phyloP scores from a whole-genome alignment of 306 rosid species.

The Begonia masoniana region DNA sequence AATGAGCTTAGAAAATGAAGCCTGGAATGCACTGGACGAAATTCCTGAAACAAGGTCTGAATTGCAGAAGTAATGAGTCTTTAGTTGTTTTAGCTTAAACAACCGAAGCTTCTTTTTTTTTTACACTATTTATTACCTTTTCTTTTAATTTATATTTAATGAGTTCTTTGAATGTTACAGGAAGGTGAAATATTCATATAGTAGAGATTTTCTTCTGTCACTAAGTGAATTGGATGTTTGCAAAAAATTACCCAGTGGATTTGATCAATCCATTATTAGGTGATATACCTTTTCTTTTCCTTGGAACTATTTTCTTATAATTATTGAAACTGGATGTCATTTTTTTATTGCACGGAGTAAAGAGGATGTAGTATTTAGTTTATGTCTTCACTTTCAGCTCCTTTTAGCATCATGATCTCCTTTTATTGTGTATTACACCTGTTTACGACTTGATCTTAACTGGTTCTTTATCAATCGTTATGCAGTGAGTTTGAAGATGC shows the following conservation, averaged over 20 bases:
- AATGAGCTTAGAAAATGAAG: slow-evolving; percentile 69
- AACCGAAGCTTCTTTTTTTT: not conserved
- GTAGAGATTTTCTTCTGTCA: slow-evolving; percentile 72
- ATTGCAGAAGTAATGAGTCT: slow-evolving; percentile 35
- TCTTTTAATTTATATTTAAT: slow-evolving; percentile 5
- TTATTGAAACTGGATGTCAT: no score
- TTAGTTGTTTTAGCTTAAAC: slow-evolving; percentile 1
- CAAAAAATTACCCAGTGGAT: slow-evolving; percentile 62
- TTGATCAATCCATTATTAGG: slow-evolving; percentile 71
- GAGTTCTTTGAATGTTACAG: slow-evolving; percentile 29
- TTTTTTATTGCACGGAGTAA: no score
- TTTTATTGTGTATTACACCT: not conserved
- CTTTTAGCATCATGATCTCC: not conserved
- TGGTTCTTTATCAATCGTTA: not conserved
- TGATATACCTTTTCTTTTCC: slow-evolving; percentile 14
- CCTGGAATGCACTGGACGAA: slow-evolving; percentile 24
- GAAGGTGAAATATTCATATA: slow-evolving; percentile 41
- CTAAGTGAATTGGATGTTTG: slow-evolving; percentile 63
- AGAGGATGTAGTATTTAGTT: not conserved
- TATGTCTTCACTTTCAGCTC: not conserved
- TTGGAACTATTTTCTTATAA: not conserved
- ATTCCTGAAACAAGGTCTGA: slow-evolving; percentile 26
- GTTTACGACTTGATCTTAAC: slow-evolving; percentile 16
- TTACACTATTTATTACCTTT: slow-evolving; percentile 1
- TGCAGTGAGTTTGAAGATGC: slow-evolving; percentile 77